Conservation (phyloP, 352 stramenopile species). For the Blastocystis sp. region DNA sequence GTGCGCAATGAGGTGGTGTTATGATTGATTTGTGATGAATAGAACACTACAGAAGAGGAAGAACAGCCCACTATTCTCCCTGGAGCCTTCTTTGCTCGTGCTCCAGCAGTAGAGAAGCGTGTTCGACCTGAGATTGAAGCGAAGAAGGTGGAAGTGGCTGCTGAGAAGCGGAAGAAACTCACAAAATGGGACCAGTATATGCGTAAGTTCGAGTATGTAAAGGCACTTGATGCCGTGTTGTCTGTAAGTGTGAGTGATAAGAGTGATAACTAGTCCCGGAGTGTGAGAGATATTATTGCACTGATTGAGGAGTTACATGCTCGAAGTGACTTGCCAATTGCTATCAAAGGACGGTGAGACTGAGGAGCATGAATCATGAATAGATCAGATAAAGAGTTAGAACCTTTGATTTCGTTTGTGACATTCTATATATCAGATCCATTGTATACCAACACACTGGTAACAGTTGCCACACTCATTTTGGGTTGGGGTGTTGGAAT, state of each 20-base stretch:
- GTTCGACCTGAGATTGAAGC: background rate
- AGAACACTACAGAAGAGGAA: slow-evolving; percentile 10
- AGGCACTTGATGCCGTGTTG: slow-evolving; percentile 52
- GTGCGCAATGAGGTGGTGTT: background rate
- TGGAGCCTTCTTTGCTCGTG: background rate
- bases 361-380: background rate
- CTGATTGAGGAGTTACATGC: slow-evolving; percentile 35
- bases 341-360: background rate
- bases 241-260: background rate
- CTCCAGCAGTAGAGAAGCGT: background rate
- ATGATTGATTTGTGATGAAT: background rate
- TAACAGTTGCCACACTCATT: background rate
- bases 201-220: slow-evolving; percentile 43
- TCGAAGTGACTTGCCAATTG: slow-evolving; percentile 9
- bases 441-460: background rate
- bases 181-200: slow-evolving; percentile 37
- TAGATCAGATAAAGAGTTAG: slow-evolving; percentile 46
- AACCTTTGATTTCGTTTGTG: slow-evolving; percentile 42
- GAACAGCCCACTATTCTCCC: background rate
- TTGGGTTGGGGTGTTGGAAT: background rate
- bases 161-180: background rate
- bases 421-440: slow-evolving; percentile 13
- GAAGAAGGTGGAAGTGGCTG: slow-evolving; percentile 53
- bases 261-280: background rate
- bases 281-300: background rate